Evolutionary conservation across 2,329 filamentous ascomycete genomes (phyloP), one percentile per base, ranked within the genome.

Genomic region (Aspergillus transmontanensis): DNA sequence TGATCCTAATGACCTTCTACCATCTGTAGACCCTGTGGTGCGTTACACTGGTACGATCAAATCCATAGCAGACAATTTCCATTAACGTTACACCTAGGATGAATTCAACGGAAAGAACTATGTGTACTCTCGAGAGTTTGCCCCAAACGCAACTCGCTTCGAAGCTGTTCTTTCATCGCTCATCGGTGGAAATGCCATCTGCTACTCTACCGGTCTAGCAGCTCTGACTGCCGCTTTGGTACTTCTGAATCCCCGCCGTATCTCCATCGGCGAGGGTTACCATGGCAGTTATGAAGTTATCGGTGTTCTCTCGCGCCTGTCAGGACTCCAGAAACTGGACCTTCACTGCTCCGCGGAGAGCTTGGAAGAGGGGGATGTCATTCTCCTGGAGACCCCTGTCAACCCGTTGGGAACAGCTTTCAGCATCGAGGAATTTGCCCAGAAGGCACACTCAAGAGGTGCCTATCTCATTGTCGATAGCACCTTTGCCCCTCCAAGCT

Each of bases 281-380:
- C 94, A 98, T 79, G 95, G 95, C 66, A 96, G 92, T 78, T 93
- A 97, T 76, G 93, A 92, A 67, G 91, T 97, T n/a, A 86, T 97
- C 69, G 77, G 30, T 3, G 71, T 98, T 41, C 83, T 96, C 64
- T 79, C 85, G 57, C 91, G 92, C 66, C 87, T 98, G 45, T 92
- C 89, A 19, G 90, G 90, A 0, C 85, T 96, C 30, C 79, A 89
- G 75, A 85, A 90, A 67, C 83, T 97, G 1, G 84, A 88, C n/a
- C 85, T 98, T 14, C 86, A 90, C 71, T 91, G 87, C 72, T 81
- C 87, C 10, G 82, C 85, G 9, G 85, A 87, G 46, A 85, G 87
- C 30, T 84, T 98, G 1, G 83, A 87, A 26, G 80, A 86, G 6
- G 94, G 94, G 2, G 95, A 98, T 76, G 82, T 98, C 2, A 85